Conservation (phyloP, 2,329 filamentous ascomycete genomes). For the Fusarium anguioides region DNA sequence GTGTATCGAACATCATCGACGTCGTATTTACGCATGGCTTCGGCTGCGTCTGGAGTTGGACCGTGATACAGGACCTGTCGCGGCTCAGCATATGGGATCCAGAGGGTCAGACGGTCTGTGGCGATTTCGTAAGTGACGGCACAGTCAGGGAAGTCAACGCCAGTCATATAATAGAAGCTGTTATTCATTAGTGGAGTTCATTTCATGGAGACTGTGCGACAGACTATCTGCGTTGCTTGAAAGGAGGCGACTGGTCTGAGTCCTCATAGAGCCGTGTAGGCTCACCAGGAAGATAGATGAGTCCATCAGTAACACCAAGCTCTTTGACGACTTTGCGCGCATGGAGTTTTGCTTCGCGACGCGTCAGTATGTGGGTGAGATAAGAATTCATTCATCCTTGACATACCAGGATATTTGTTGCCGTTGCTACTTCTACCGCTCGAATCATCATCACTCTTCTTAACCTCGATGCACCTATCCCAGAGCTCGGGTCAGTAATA, state of each 20-base stretch:
- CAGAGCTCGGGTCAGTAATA: slow-evolving; percentile 2
- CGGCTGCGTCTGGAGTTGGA: slow-evolving; percentile 66
- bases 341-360: slow-evolving; percentile 62
- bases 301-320: slow-evolving; percentile 60
- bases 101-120: slow-evolving; percentile 74
- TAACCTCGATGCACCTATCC: slow-evolving; percentile 54
- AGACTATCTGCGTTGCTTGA: slow-evolving; percentile 70
- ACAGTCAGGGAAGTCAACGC: slow-evolving; percentile 65
- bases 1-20: slow-evolving; percentile 76
- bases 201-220: slow-evolving; percentile 33
- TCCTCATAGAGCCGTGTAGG: slow-evolving; percentile 64
- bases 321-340: slow-evolving; percentile 66
- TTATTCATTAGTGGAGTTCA: neutral
- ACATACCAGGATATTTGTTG: slow-evolving; percentile 54
- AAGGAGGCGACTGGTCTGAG: slow-evolving; percentile 66
- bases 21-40: slow-evolving; percentile 72
- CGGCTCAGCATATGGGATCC: slow-evolving; percentile 76
- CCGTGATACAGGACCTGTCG: slow-evolving; percentile 73
- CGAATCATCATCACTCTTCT: slow-evolving; percentile 35
- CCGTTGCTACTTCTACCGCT: slow-evolving; percentile 34
- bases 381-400: neutral
- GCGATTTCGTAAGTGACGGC: slow-evolving; percentile 67
- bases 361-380: too few relatives aligned
- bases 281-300: slow-evolving; percentile 68
- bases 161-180: slow-evolving; percentile 70